Evolutionary conservation across 2,329 filamentous ascomycete genomes (phyloP).

Genomic region (Stachybotrys elegans): DNA sequence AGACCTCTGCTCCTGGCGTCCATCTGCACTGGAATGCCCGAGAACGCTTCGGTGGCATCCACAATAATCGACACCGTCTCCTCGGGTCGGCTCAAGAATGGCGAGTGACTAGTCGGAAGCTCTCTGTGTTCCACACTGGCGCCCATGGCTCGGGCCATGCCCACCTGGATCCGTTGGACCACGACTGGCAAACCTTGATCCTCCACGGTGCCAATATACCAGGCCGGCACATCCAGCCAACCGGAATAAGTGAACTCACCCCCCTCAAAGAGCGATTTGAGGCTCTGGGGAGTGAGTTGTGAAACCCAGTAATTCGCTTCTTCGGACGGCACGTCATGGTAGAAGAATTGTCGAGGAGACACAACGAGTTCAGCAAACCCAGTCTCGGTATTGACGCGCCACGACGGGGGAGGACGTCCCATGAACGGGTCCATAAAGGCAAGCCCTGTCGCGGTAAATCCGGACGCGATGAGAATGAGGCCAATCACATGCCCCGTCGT

Average conservation of each 20-base stretch:
- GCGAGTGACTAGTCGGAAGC: constrained; percentile 41
- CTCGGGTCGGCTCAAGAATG: constrained; percentile 40
- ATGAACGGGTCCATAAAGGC: constrained; percentile 35
- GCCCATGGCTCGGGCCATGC: constrained; percentile 32
- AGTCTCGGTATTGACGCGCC: constrained; percentile 30
- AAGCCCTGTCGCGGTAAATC: constrained; percentile 31
- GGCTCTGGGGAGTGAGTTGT: constrained; percentile 33
- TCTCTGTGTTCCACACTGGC: constrained; percentile 31
- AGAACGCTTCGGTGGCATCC: constrained; percentile 16
- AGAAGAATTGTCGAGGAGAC: constrained; percentile 37
- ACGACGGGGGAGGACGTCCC: constrained; percentile 36
- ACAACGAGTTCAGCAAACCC: constrained; percentile 35
- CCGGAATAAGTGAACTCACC: constrained; percentile 38
- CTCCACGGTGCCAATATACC: constrained; percentile 38
- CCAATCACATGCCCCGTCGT: constrained; percentile 34
- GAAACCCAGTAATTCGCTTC: constrained; percentile 37
- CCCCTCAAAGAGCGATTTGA: constrained; percentile 40
- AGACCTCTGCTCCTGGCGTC: neutral
- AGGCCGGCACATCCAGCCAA: constrained; percentile 41
- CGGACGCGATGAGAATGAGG: constrained; percentile 38
- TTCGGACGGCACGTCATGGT: constrained; percentile 40
- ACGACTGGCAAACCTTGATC: constrained; percentile 34
- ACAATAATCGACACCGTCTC: constrained; percentile 31
- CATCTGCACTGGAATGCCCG: neutral
- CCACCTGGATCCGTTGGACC: constrained; percentile 31